Base-by-base conservation (phyloP, 2,329 filamentous ascomycete species). In the Aquanectria penicillioides region DNA sequence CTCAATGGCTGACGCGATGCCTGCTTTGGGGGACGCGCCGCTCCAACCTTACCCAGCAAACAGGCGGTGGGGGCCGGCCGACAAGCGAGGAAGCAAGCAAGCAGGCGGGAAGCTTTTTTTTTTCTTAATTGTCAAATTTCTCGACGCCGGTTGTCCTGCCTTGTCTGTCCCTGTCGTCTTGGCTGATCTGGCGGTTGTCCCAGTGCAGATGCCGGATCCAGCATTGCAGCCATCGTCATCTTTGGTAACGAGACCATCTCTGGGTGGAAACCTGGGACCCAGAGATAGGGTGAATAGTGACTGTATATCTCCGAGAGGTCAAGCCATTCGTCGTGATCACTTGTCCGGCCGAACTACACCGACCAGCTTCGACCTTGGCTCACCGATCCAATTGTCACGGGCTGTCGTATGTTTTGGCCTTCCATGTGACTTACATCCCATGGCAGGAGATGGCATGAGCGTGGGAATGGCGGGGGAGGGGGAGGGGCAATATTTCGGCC, bases 381-480 rank as follows among this genome's bases (percentile, higher is more conserved):
- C 57, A 63, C 57, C 59, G 53, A 12, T 43, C 37, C 52, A 36
- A 58, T 56, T 48, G 51, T 47, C 51, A 47, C 49, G 26, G 36
- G 20, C 29, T 33, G 53, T 67, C 61, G 66, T 63, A 65, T 60
- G 58, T 61, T 64, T 52, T 60, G 41, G 55, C 51, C 46, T 64
- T 59, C 61, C 63, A 68, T 69, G 64, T 66, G 64, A 69, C 62
- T 57, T 54, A 54, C 63, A 63, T 65, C 47, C 57, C 50, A 57
- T 50, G 47, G 47, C 48, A 47, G 55, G 54, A 40, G 55, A 58
- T 57, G 48, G 34, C 53, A 46, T 50, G 55, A 68, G 28, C 62
- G 37, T 57, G 65, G 61, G 65, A 58, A 65, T 67, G 53, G 66
- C 60, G 66, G 66, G 66, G 66, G 64, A 68, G 66, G 61, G 63